phyloP scores from a whole-genome alignment of 139 green algal species.

The Mesotaenium endlicherianum region DNA sequence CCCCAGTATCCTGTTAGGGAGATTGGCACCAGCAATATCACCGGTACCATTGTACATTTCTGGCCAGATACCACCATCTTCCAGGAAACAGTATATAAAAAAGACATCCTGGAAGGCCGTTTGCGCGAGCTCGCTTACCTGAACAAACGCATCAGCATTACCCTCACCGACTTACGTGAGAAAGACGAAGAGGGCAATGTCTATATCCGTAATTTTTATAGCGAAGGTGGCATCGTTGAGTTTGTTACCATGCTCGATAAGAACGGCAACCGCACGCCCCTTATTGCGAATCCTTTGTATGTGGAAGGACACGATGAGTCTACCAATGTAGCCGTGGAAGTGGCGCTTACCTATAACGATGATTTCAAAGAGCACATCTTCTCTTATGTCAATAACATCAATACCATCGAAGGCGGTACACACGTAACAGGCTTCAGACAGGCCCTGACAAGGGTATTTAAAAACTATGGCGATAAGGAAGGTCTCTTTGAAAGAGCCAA shows the following conservation, averaged over 20 bases:
- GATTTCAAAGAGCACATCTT: constrained; percentile 84
- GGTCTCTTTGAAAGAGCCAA: constrained; percentile 27
- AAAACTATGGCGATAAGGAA: constrained; percentile 58
- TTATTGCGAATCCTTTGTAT: too few relatives aligned
- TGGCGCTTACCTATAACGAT: constrained; percentile 76
- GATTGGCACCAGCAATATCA: too few relatives aligned
- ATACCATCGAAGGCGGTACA: constrained; percentile 87
- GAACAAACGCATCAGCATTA: constrained; percentile 63
- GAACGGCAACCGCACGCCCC: too few relatives aligned
- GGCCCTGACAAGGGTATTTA: too few relatives aligned
- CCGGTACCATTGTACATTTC: too few relatives aligned
- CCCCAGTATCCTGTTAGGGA: too few relatives aligned
- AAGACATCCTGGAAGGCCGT: constrained; percentile 43
- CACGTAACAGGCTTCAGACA: constrained; percentile 87
- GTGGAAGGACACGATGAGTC: too few relatives aligned
- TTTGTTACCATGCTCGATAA: too few relatives aligned
- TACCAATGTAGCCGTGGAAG: constrained; percentile 54
- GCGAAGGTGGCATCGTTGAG: too few relatives aligned
- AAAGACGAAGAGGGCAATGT: constrained; percentile 67
- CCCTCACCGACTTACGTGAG: constrained; percentile 85
- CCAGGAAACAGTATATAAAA: too few relatives aligned
- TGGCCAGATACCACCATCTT: too few relatives aligned
- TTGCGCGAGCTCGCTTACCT: constrained; percentile 91
- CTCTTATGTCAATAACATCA: constrained; percentile 92
- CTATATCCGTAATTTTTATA: too few relatives aligned